Evolutionary conservation across 129 eudicot species (phyloP), one percentile per base, ranked within the genome.

Genomic region (Artemisia argyi): DNA sequence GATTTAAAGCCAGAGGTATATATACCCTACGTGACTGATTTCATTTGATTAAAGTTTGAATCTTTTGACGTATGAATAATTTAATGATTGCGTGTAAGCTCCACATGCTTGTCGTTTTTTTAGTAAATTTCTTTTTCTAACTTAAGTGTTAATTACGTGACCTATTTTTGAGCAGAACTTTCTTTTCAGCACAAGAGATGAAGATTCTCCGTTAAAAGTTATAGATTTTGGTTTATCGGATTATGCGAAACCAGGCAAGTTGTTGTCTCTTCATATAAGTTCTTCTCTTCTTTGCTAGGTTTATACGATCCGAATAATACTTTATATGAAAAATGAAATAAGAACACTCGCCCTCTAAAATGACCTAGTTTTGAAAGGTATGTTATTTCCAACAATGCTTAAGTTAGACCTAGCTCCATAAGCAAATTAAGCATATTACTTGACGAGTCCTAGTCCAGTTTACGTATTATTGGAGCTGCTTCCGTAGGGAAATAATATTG

Each of bases 141-240:
- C 53, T 20, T 71, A n/a, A 51, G 17, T 72, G 3, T 48, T 66
- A 58, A 67, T 58, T 11, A 30, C 9, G 11, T 39, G 32, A 72
- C 51, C 47, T 62, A 11, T 59, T 84, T 78, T 66, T 18, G 51
- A 44, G 81, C 97, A 95, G 99, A 95, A 95, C 80, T 95, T 95
- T 78, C 96, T 95, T 75, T 94, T 95, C 73, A 81, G 91, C 75
- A 88, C 97, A 46, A 82, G 74, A 76, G 94, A 88, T 39, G 99
- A 95, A 72, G 97, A 90, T 77, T 67, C 97, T 46, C 74, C 83
- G 3, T 70, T 95, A 87, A 95, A 91, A 84, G 83, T 95, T 32
- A 95, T 94, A 58, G 98, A 94, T 73, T 94, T 94, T 77, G 97
- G 98, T 71, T 88, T 95, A 59, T 95, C 99, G 19, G 99, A 95